Percentiles rank a stretch among this genome's conserved stretches.
phyloP scores from a whole-genome alignment of 139 green algal genomes.

The Desmodesmus armatus region DNA sequence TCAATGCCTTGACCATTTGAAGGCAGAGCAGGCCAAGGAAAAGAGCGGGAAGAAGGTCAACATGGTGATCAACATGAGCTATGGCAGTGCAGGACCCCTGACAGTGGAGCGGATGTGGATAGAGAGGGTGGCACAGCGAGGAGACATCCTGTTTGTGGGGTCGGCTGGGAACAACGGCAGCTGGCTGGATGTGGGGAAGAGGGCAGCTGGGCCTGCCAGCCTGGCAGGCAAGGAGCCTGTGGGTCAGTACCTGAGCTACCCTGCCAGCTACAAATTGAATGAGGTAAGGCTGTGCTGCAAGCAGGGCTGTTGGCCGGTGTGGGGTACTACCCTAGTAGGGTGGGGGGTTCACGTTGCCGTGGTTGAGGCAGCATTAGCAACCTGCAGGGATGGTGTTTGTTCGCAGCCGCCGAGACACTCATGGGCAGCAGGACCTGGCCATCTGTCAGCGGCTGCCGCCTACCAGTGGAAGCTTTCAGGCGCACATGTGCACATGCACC shows the following conservation, averaged over 20 bases:
- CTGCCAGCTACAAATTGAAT: slow-evolving; percentile 25
- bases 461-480: too few relatives aligned
- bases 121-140: slow-evolving; percentile 5
- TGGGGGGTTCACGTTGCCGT: too few relatives aligned
- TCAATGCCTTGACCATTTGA: slow-evolving; percentile 24
- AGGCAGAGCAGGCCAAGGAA: slow-evolving; percentile 5
- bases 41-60: neutral
- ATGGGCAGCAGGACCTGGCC: too few relatives aligned
- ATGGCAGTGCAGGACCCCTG: slow-evolving; percentile 35
- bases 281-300: slow-evolving; percentile 6
- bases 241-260: slow-evolving; percentile 35
- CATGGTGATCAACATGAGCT: slow-evolving; percentile 47
- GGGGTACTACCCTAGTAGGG: too few relatives aligned
- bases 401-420: too few relatives aligned
- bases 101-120: slow-evolving; percentile 41
- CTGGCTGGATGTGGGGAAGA: neutral
- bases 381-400: too few relatives aligned
- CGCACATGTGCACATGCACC: too few relatives aligned
- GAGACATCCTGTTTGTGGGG: slow-evolving; percentile 40
- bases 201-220: neutral
- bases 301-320: too few relatives aligned
- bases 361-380: too few relatives aligned
- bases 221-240: neutral
- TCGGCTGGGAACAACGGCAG: slow-evolving; percentile 45
- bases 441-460: too few relatives aligned